Percentiles rank a stretch among this genome's conserved stretches.
These are phyloP conservation scores for Solanum chaucha DNA, from an alignment of 257 asterid genomes.

Conservation along the genomic window DNA sequence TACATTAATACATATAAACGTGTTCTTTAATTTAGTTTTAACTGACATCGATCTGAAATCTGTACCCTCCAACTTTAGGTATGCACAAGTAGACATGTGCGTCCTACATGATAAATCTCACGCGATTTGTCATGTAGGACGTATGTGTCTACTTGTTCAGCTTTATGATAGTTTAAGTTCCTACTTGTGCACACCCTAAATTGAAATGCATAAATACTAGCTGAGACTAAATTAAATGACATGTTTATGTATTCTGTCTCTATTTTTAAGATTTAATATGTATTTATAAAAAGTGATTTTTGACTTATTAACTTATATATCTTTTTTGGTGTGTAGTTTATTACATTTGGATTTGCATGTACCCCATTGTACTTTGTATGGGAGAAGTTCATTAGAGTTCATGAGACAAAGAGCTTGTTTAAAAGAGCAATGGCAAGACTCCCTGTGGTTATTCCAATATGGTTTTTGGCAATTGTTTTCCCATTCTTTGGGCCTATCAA, in stretches of 20 bases:
- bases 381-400: constrained; percentile 75
- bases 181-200: background rate
- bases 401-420: constrained; percentile 59
- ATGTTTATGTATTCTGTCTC: background rate
- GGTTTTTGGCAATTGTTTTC: constrained; percentile 74
- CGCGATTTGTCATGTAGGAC: background rate
- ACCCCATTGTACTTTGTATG: constrained; percentile 78
- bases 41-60: too few relatives aligned
- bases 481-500: constrained; percentile 85
- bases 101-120: background rate
- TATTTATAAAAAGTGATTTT: background rate
- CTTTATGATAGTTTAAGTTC: too few relatives aligned
- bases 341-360: constrained; percentile 84
- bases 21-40: background rate
- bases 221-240: background rate
- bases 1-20: background rate
- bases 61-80: too few relatives aligned
- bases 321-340: constrained; percentile 34
- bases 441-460: constrained; percentile 73
- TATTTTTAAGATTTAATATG: background rate
- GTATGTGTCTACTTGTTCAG: background rate
- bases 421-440: constrained; percentile 62
- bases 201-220: too few relatives aligned
- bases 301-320: background rate
- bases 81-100: background rate